These are phyloP conservation scores for Marasmius sp. DNA, from an alignment of 1,284 basidiomycete genomes.

Conservation along the genomic window DNA sequence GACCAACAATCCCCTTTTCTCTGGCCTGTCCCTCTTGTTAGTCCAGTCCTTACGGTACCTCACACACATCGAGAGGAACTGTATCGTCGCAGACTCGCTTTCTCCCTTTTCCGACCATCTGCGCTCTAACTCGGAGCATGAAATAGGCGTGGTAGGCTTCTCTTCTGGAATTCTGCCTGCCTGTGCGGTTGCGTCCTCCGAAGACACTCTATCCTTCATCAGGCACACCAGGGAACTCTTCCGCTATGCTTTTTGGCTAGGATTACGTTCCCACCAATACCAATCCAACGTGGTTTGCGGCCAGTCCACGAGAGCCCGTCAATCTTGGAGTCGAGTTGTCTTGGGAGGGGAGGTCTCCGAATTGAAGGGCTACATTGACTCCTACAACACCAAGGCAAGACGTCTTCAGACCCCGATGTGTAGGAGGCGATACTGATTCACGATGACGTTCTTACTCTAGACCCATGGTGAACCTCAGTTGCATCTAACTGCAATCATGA, in stretches of 20 bases:
- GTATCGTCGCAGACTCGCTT: conserved; percentile 22
- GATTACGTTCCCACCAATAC: conserved; percentile 49
- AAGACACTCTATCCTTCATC: conserved; percentile 41
- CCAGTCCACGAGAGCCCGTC: conserved; percentile 18
- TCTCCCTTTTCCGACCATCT: conserved; percentile 36
- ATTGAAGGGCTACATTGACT: neutral
- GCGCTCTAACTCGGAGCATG: conserved; percentile 28
- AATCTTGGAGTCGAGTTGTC: conserved; percentile 56
- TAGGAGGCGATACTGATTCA: conserved; percentile 1
- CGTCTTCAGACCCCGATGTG: neutral
- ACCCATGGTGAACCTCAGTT: conserved; percentile 29
- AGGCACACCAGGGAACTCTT: conserved; percentile 48
- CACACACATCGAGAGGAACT: conserved; percentile 33
- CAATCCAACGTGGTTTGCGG: conserved; percentile 26
- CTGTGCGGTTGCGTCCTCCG: conserved; percentile 50
- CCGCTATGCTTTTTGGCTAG: conserved; percentile 59
- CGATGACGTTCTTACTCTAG: conserved; percentile 14
- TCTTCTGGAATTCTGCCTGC: conserved; percentile 64
- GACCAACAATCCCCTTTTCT: conserved; percentile 47
- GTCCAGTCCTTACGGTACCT: conserved; percentile 55
- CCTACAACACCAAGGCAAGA: neutral
- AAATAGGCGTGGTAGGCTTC: conserved; percentile 52
- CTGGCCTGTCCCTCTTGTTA: conserved; percentile 49
- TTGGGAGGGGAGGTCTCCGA: conserved; percentile 15
- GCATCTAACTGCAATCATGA: conserved; percentile 51